These are phyloP conservation scores for Kentomonas sorsogonicus DNA, from an alignment of 208 protist genomes.

Conservation along the genomic window DNA sequence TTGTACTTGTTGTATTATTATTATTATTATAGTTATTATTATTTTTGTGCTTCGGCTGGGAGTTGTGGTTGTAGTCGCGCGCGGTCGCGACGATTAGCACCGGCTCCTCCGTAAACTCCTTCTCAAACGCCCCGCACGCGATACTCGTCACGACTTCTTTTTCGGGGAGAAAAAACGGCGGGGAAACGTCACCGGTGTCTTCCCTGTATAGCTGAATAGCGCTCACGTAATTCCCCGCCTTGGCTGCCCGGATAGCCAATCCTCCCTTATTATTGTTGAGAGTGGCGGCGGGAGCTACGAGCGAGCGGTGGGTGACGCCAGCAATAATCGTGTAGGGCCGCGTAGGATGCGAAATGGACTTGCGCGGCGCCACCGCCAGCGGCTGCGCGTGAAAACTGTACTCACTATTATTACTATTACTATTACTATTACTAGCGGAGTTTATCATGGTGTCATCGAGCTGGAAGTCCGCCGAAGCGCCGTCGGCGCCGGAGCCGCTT, in stretches of 20 bases:
- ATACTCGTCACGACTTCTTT: slow-evolving; percentile 59
- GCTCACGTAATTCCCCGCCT: slow-evolving; percentile 37
- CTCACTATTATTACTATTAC: too few species aligned
- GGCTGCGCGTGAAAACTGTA: slow-evolving; percentile 64
- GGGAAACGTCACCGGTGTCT: slow-evolving; percentile 37
- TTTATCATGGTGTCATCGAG: too few species aligned
- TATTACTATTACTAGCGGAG: too few species aligned
- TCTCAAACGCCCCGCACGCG: slow-evolving; percentile 59
- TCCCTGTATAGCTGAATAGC: slow-evolving; percentile 74
- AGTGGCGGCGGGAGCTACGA: too few species aligned
- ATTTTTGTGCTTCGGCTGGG: too few species aligned
- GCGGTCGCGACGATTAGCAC: slow-evolving; percentile 60
- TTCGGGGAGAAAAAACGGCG: slow-evolving; percentile 58
- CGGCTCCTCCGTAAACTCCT: slow-evolving; percentile 66
- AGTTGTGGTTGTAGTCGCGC: slow-evolving; percentile 59
- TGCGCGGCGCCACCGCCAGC: slow-evolving; percentile 58
- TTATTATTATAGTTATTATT: too few species aligned
- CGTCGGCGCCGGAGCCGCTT: too few species aligned
- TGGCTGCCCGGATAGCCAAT: neutral
- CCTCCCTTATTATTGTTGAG: too few species aligned
- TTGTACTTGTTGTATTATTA: too few species aligned
- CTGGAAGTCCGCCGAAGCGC: too few species aligned
- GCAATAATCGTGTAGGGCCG: slow-evolving; percentile 52
- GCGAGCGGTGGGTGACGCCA: slow-evolving; percentile 61
- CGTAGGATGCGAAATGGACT: slow-evolving; percentile 67